Evolutionary conservation across 495 filamentous ascomycete genomes (phyloP), one percentile per base, ranked within the genome.

Genomic region (Trichoderma erinaceum): DNA sequence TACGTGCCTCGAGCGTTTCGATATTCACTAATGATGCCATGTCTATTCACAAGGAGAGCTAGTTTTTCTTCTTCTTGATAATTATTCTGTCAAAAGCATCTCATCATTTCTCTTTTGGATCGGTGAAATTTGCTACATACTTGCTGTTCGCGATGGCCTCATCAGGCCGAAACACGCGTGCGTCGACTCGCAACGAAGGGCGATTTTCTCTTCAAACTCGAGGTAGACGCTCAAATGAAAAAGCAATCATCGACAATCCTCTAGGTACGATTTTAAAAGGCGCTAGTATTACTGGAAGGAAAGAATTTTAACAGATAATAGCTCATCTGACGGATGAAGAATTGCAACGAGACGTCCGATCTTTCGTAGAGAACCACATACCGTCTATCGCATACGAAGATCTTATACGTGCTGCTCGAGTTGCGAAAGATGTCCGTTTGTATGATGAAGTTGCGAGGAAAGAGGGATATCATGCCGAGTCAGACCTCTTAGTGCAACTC

Each of bases 261-360:
- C 64, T 74, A 69, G 71, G 74, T 76, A 70, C n/a, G 44, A 5
- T 0, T 44, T 4, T 1, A 1, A 23, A 12, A n/a, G 13, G 5
- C 13, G 7, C 44, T 8, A 27, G 27, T 25, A 1, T 16, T 50
- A 32, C 18, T 25, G 23, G 13, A 8, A 7, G 23, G 11, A 2
- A 52, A n/a, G 63, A 29, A 1, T 6, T 6, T 65, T 71, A 63
- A 75, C 43, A 23, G 35, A 29, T 7, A 16, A 16, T n/a, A 76
- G 74, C 71, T 23, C 68, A 71, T 46, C 58, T 72, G 7, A 73
- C 68, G 46, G 73, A 76, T 27, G 71, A 73, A 61, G 70, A 76
- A 50, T 70, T 76, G 16, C 48, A 72, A 41, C 1, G 44, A 12
- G 74, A 76, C 65, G 74, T 74, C 6, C 52, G 48, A 13, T 8